phyloP scores from a whole-genome alignment of 2,329 filamentous ascomycete genomes.

The Cytospora piceicola region DNA sequence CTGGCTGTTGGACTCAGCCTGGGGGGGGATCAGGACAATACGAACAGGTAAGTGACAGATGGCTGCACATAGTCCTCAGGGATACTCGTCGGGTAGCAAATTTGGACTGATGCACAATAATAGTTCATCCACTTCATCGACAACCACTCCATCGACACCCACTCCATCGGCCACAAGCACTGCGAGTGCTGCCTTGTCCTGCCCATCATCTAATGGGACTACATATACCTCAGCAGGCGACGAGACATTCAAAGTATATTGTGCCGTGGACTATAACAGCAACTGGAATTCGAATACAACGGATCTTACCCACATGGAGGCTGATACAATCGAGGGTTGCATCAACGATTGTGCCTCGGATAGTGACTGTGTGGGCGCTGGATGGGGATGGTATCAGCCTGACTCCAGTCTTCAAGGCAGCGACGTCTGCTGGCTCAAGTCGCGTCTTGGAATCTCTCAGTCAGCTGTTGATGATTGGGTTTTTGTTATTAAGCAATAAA shows the following conservation, averaged over 20 bases:
- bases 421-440: constrained; percentile 18
- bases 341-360: constrained; percentile 8
- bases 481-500: constrained; percentile 18
- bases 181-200: constrained; percentile 6
- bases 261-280: constrained; percentile 16
- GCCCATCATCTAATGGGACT: constrained; percentile 8
- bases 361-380: constrained; percentile 8
- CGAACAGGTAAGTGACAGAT: constrained; percentile 8
- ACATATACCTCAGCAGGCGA: constrained; percentile 6
- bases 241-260: neutral
- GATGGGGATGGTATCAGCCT: constrained; percentile 18
- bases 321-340: constrained; percentile 8
- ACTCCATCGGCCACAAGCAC: constrained; percentile 1
- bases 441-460: constrained; percentile 10
- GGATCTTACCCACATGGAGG: constrained; percentile 8
- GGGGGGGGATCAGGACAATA: neutral
- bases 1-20: constrained; percentile 19
- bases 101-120: neutral
- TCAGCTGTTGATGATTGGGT: neutral
- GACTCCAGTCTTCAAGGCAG: constrained; percentile 7
- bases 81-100: neutral
- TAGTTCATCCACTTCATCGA: constrained; percentile 7
- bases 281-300: neutral
- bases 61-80: neutral
- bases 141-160: constrained; percentile 13